phyloP scores from a whole-genome alignment of 352 stramenopile genomes.

The Pythium rhizo-oryzae region DNA sequence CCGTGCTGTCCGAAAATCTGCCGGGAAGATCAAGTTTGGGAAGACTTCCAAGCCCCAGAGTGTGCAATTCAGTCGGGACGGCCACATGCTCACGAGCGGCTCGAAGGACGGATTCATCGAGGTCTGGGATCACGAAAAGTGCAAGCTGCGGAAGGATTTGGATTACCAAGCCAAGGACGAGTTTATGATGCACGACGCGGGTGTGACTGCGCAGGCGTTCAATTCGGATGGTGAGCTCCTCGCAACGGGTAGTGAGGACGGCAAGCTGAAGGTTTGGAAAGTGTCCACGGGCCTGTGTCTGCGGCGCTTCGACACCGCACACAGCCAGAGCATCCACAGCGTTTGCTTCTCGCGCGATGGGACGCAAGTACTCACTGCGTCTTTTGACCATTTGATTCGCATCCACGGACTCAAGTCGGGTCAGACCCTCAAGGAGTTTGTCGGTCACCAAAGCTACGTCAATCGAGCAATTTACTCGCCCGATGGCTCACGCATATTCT shows the following conservation, averaged over 20 bases:
- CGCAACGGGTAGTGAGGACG: slow-evolving; percentile 85
- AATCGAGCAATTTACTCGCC: slow-evolving; percentile 85
- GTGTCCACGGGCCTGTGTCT: slow-evolving; percentile 89
- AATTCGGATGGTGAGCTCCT: slow-evolving; percentile 88
- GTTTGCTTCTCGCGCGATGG: slow-evolving; percentile 91
- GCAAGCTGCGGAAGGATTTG: slow-evolving; percentile 89
- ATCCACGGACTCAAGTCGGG: slow-evolving; percentile 94
- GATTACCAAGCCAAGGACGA: slow-evolving; percentile 94
- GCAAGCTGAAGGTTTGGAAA: slow-evolving; percentile 94
- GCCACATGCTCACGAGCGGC: slow-evolving; percentile 90
- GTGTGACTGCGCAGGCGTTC: slow-evolving; percentile 88
- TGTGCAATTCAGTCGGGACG: slow-evolving; percentile 88
- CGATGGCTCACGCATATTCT: slow-evolving; percentile 82
- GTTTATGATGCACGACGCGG: slow-evolving; percentile 92
- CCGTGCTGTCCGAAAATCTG: slow-evolving; percentile 62
- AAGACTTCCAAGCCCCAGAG: slow-evolving; percentile 83
- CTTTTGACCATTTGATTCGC: slow-evolving; percentile 89
- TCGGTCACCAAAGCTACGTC: slow-evolving; percentile 92
- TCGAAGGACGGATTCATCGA: slow-evolving; percentile 96
- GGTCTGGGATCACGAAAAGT: slow-evolving; percentile 93
- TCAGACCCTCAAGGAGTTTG: slow-evolving; percentile 94
- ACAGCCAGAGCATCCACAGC: slow-evolving; percentile 81
- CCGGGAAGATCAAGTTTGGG: slow-evolving; percentile 90
- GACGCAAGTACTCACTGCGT: slow-evolving; percentile 89
- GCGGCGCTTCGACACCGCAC: slow-evolving; percentile 86